Conservation (phyloP, 192 early-diverging fungal genomes). For the Phycomyces nitens region DNA sequence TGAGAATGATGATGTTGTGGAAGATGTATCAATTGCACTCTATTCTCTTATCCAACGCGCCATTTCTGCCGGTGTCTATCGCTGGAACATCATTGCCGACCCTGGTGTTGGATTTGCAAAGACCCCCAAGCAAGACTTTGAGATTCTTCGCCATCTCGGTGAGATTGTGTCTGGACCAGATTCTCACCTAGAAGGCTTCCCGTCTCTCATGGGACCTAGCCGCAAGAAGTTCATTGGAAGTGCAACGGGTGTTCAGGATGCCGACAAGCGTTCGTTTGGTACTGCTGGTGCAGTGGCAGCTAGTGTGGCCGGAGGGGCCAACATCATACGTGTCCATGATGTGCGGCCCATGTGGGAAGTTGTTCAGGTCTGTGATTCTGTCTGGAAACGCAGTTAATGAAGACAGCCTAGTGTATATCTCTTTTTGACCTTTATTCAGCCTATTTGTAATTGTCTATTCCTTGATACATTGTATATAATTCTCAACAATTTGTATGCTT, state of each 20-base stretch:
- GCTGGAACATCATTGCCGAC: conserved; percentile 97
- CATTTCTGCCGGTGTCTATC: conserved; percentile 72
- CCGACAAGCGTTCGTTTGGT: conserved; percentile 75
- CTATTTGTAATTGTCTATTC: too few species aligned
- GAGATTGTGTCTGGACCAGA: conserved; percentile 50
- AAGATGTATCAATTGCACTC: conserved; percentile 69
- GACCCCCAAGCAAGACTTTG: conserved; percentile 79
- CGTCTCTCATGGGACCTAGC: conserved; percentile 87
- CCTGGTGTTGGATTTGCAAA: conserved; percentile 99
- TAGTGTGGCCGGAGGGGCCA: conserved; percentile 74
- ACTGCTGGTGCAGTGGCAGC: conserved; percentile 88
- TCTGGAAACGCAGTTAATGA: conserved; percentile 33
- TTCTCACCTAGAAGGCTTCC: conserved; percentile 62
- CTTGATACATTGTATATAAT: too few species aligned
- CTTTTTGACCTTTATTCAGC: too few species aligned
- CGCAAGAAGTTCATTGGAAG: conserved; percentile 92
- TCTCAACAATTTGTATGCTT: too few species aligned
- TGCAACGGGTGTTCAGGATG: conserved; percentile 59
- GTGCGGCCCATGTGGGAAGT: conserved; percentile 93
- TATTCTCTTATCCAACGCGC: conserved; percentile 63
- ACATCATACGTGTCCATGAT: conserved; percentile 92
- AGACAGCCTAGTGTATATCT: too few species aligned
- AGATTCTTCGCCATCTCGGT: conserved; percentile 71
- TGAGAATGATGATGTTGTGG: conserved; percentile 65
- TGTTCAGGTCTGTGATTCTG: conserved; percentile 73